Evolutionary conservation across 1,284 basidiomycete species (phyloP).

Genomic region (Fomes fomentarius): DNA sequence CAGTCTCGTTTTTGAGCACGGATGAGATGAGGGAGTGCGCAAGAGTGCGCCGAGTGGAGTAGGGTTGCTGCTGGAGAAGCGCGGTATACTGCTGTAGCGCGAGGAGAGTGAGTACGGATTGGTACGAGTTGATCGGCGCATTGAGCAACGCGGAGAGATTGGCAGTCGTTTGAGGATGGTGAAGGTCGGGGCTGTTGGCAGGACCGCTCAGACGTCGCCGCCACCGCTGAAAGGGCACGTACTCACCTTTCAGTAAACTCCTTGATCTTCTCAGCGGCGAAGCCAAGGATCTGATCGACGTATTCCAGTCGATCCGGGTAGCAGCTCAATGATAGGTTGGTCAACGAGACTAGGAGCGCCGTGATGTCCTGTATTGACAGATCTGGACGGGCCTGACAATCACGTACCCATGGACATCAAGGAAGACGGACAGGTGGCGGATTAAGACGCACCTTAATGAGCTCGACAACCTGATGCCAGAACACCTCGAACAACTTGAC

Average conservation of each 20-base stretch:
- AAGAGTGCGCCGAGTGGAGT: slow-evolving; percentile 85
- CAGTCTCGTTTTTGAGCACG: slow-evolving; percentile 92
- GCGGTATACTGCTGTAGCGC: slow-evolving; percentile 88
- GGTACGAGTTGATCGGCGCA: slow-evolving; percentile 92
- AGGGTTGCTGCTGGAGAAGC: slow-evolving; percentile 83
- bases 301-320: slow-evolving; percentile 95
- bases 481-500: slow-evolving; percentile 95
- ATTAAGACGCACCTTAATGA: slow-evolving; percentile 77
- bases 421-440: not conserved
- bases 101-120: slow-evolving; percentile 91
- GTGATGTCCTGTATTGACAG: slow-evolving; percentile 95
- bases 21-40: slow-evolving; percentile 91
- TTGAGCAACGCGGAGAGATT: slow-evolving; percentile 90
- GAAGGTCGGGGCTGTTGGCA: slow-evolving; percentile 75
- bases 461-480: slow-evolving; percentile 96
- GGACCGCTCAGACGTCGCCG: not conserved
- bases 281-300: slow-evolving; percentile 90
- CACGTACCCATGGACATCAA: not conserved
- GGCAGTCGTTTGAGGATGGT: slow-evolving; percentile 82
- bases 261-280: slow-evolving; percentile 83
- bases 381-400: slow-evolving; percentile 84
- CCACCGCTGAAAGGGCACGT: too few relatives aligned
- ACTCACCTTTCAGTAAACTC: slow-evolving; percentile 80
- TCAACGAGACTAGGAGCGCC: slow-evolving; percentile 89
- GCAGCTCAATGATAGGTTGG: slow-evolving; percentile 91